Evolutionary conservation across 2,329 filamentous ascomycete species (phyloP).

Genomic region (Setomelanomma holmii): DNA sequence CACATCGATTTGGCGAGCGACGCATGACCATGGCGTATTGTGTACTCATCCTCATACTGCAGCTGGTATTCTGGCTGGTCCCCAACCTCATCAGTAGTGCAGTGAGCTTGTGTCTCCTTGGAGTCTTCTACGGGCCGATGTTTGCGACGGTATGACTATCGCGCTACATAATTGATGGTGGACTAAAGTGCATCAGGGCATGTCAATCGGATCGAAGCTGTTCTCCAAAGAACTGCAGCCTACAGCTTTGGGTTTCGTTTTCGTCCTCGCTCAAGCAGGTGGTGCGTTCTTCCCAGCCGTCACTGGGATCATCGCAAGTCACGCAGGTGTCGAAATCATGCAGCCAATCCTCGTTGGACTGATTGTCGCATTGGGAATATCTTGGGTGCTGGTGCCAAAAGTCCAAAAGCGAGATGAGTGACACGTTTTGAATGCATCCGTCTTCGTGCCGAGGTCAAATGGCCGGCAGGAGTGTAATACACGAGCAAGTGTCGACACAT

Average conservation of each 20-base stretch:
- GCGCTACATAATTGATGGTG: too few species aligned
- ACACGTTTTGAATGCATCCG: too few species aligned
- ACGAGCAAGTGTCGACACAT: too few species aligned
- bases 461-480: too few species aligned
- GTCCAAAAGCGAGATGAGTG: background rate
- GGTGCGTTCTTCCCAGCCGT: conserved; percentile 64
- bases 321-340: conserved; percentile 29
- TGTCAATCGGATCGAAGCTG: conserved; percentile 61
- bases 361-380: conserved; percentile 28
- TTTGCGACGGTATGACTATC: conserved; percentile 64
- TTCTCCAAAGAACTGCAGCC: conserved; percentile 58
- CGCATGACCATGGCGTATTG: conserved; percentile 65
- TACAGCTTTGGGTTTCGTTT: conserved; percentile 62
- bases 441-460: too few species aligned
- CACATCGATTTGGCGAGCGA: conserved; percentile 60
- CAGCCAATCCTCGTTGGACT: conserved; percentile 31
- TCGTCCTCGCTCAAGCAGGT: conserved; percentile 64
- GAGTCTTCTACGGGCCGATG: conserved; percentile 65
- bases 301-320: conserved; percentile 59
- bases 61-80: conserved; percentile 35
- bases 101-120: conserved; percentile 62
- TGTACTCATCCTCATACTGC: conserved; percentile 56
- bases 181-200: conserved; percentile 51
- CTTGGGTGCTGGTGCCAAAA: conserved; percentile 10
- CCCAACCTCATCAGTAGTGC: conserved; percentile 52